Conservation (phyloP, 305 asterid genomes). For the Solanum hybrid region DNA sequence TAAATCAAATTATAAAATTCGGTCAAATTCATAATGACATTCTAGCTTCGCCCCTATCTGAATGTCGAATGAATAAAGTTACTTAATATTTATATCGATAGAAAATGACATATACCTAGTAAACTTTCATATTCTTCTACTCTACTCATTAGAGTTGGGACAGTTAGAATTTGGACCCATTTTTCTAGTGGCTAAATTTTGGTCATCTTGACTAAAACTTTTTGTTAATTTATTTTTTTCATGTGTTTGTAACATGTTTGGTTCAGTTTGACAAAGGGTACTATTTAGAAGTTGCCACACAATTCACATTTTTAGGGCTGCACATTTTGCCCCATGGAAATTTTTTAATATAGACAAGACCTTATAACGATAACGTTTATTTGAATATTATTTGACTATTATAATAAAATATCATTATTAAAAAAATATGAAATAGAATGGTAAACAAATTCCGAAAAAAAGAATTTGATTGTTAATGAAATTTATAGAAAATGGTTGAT, state of each 20-base stretch:
- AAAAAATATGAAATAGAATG: not conserved
- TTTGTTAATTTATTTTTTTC: not conserved
- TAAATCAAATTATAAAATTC: not conserved
- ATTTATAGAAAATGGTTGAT: not conserved
- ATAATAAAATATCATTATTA: not conserved
- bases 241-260: not conserved
- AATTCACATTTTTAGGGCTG: not conserved
- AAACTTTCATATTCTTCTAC: not conserved
- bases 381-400: not conserved
- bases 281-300: not conserved
- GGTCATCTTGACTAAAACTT: not conserved
- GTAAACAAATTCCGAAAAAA: not conserved
- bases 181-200: not conserved
- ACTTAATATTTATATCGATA: not conserved
- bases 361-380: not conserved
- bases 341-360: not conserved
- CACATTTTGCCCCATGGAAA: not conserved
- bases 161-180: not conserved
- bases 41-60: rapidly evolving
- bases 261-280: not conserved
- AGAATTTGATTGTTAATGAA: not conserved
- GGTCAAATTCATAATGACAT: not conserved
- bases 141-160: not conserved
- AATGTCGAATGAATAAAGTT: not conserved
- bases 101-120: not conserved